Evolutionary conservation across 495 filamentous ascomycete species (phyloP), one percentile per base, ranked within the genome.

Genomic region (Acidomyces sp.): DNA sequence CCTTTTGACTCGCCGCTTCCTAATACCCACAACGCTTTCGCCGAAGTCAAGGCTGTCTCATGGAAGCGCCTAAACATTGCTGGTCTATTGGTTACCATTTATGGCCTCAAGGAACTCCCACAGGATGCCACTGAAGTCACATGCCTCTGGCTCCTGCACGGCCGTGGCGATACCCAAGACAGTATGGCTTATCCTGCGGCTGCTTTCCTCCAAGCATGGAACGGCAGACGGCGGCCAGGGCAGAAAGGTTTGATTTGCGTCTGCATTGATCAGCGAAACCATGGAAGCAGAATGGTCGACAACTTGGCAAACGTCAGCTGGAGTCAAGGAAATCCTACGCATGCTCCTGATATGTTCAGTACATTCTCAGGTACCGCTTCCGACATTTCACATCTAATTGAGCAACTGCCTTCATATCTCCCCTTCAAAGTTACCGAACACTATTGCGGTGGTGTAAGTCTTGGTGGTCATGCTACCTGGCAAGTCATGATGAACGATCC

Each of bases 381-480:
- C 13, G 90, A 96, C 57, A 75, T 78, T 9, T 78, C 72, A 3
- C 57, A 73, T 2, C 57, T 83, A 30, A 77, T 93, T 41, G 77
- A 80, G 42, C 69, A 82, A 36, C 62, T 94, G 2, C 74, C 77
- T n/a, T 69, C 74, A 0, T 92, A 82, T 49, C 64, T 87, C 11
- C 86, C 86, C 41, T 62, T 74, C 39, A 55, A 43, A n/a, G 73
- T 93, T 39, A 68, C 72, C 31, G 26, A 47, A n/a, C 38, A 47
- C 44, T 42, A 46, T 35, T 42, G 38, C 30, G 32, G 34, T 4
- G 90, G 90, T 0, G 67, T 94, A 11, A 87, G 81, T 4, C 66
- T 96, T 0, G 90, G 90, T 6, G 90, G 83, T 3, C 90, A 97
- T 55, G 77, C 82, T 16, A 80, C 80, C 0, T 97, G 88, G 80